Evolutionary conservation across 108 stramenopile species (phyloP), one percentile per base, ranked within the genome.

Genomic region (Fragilaria crotonensis): DNA sequence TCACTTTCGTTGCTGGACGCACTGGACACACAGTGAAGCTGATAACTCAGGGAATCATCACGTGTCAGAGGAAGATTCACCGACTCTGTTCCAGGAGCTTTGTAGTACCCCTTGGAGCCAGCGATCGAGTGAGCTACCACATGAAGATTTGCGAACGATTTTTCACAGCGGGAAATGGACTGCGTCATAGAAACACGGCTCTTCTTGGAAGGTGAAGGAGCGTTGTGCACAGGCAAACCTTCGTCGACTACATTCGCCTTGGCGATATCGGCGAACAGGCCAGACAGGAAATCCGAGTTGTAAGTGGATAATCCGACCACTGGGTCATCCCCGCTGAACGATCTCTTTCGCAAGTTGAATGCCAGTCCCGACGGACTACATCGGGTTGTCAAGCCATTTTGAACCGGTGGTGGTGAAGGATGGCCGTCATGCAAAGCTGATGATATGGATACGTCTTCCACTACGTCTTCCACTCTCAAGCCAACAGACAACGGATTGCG

Each of bases 251-350:
- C 29, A 56, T n/a, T 22, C 18, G 56, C 52, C 60, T 74, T 62
- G 29, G 78, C 75, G n/a, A 80, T 71, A 36, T 80, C 79, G n/a
- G 75, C 75, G 54, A 80, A 80, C 5, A 80, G 54, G 19, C 79
- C 79, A 11, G 62, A 60, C 7, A 80, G 60, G 51, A 80, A 75
- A 21, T 59, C 79, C 0, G 79, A 80, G 50, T 75, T 76, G 51
- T 69, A 72, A 23, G 79, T 61, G 30, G 79, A 63, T n/a, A 80
- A 30, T 31, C 28, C 60, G 11, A 60, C 47, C n/a, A 26, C 63
- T 9, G 57, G 30, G 19, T 27, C 2, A n/a, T 63, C 23, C 4
- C 33, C 21, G 29, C 52, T 48, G 25, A 61, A 33, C 5, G 67
- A 44, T 21, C 74, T 52, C 69, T 76, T 76, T 25, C 64, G 63